A percentile compares a stretch with the other conserved stretches of the same genome.
phyloP scores from a whole-genome alignment of 371 early-diverging fungal species.

The Actinomucor elegans region DNA sequence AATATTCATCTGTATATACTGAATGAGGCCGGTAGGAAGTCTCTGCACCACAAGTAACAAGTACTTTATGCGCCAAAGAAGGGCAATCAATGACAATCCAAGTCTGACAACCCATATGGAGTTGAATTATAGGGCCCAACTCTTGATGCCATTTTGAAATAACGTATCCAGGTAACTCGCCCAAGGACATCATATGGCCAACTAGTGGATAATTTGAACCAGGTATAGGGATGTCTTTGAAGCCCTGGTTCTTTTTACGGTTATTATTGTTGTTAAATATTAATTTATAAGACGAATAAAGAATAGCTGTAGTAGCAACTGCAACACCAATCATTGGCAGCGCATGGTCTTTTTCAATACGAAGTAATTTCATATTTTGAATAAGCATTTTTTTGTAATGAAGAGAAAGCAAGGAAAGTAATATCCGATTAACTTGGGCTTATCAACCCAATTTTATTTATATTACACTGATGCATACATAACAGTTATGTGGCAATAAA shows the following conservation, averaged over 20 bases:
- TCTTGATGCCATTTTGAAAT: constrained; percentile 18
- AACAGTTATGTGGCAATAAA: too few relatives aligned
- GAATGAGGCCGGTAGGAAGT: constrained; percentile 8
- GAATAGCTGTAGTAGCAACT: background rate
- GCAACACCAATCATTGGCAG: background rate
- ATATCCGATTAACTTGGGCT: too few relatives aligned
- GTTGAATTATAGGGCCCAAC: constrained; percentile 9
- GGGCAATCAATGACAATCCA: constrained; percentile 17
- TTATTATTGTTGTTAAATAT: background rate
- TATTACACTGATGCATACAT: too few relatives aligned
- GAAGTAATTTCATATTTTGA: too few relatives aligned
- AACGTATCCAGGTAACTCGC: background rate
- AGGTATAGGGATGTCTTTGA: constrained; percentile 10
- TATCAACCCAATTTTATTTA: too few relatives aligned
- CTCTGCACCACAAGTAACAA: constrained; percentile 14
- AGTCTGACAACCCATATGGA: constrained; percentile 12
- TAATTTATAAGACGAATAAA: background rate
- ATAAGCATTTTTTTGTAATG: too few relatives aligned
- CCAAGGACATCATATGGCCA: constrained; percentile 20
- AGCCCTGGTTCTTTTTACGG: background rate
- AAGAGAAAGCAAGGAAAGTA: too few relatives aligned
- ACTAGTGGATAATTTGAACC: constrained; percentile 6
- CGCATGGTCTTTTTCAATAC: background rate
- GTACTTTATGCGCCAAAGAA: constrained; percentile 16
- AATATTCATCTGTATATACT: background rate